These are phyloP conservation scores for Coniophora puteana DNA, from an alignment of 1,284 basidiomycete species.

Conservation along the genomic window DNA sequence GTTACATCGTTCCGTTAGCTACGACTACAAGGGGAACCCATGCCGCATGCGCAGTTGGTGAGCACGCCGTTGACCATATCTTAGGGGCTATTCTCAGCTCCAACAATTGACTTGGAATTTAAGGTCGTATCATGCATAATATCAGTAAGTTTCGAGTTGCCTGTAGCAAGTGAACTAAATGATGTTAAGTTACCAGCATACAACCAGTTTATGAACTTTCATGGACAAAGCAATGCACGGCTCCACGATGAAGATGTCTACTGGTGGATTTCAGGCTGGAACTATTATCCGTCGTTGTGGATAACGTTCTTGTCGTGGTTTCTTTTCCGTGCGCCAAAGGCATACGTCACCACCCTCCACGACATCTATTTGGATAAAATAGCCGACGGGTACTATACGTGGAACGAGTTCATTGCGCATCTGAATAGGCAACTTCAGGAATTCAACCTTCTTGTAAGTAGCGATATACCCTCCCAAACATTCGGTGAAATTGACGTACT, in stretches of 20 bases:
- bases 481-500: no score
- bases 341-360: slow-evolving; percentile 30
- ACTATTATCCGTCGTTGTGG: slow-evolving; percentile 20
- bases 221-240: slow-evolving; percentile 45
- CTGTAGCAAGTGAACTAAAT: neutral
- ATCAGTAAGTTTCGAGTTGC: slow-evolving; percentile 28
- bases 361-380: slow-evolving; percentile 30
- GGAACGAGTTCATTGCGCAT: slow-evolving; percentile 23
- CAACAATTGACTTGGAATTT: neutral
- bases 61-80: neutral
- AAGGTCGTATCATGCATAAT: slow-evolving; percentile 37
- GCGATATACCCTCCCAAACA: no score
- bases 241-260: slow-evolving; percentile 37
- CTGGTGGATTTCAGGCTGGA: slow-evolving; percentile 31
- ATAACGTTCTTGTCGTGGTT: slow-evolving; percentile 30
- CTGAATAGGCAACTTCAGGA: slow-evolving; percentile 23
- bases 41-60: slow-evolving; percentile 3
- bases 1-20: neutral
- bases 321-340: slow-evolving; percentile 37
- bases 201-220: slow-evolving; percentile 41
- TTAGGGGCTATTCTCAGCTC: neutral
- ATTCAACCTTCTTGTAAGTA: slow-evolving; percentile 23
- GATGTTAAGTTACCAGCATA: slow-evolving; percentile 35
- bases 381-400: slow-evolving; percentile 14
- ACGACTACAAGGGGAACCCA: neutral